Percentiles rank a stretch among this genome's conserved stretches.
Conservation (phyloP, 1,139 yeast species). For the Lizanozyma gosingica region DNA sequence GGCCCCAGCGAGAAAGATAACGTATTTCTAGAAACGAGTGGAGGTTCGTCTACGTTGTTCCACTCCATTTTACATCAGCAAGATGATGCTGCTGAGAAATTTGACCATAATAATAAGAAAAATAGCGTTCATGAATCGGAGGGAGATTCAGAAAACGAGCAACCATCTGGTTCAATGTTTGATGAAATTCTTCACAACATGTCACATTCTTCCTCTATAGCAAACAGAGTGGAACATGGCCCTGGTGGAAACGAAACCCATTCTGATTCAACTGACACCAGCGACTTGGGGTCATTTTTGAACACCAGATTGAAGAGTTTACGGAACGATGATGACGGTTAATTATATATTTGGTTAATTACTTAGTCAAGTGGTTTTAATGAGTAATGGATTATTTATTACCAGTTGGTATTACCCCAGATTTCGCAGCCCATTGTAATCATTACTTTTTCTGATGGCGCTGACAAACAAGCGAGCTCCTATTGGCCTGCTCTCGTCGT, state of each 20-base stretch:
- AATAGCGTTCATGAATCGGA: slow-evolving; percentile 13
- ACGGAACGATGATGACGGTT: too few species aligned
- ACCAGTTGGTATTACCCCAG: too few species aligned
- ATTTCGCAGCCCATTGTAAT: too few species aligned
- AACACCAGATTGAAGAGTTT: slow-evolving; percentile 21
- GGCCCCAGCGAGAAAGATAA: slow-evolving; percentile 13
- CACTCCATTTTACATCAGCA: slow-evolving; percentile 19
- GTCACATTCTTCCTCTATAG: slow-evolving; percentile 2
- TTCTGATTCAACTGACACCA: slow-evolving; percentile 16
- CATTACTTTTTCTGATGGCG: too few species aligned
- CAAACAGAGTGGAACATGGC: too few species aligned
- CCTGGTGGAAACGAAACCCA: too few species aligned
- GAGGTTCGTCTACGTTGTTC: slow-evolving; percentile 22
- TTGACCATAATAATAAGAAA: too few species aligned
- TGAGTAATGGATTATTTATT: too few species aligned
- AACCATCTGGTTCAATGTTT: slow-evolving; percentile 20
- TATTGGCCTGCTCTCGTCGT: slow-evolving; percentile 3
- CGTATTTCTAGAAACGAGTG: slow-evolving; percentile 24
- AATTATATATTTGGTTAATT: too few species aligned
- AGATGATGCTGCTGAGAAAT: slow-evolving; percentile 11
- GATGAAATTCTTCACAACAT: slow-evolving; percentile 18
- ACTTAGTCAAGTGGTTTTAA: too few species aligned
- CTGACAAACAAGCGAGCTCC: slow-evolving; percentile 5
- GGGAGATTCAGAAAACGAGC: slow-evolving; percentile 4
- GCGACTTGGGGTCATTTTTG: slow-evolving; percentile 23